Base-by-base conservation (phyloP, 1,284 basidiomycete genomes). In the Moniliella sp. region DNA sequence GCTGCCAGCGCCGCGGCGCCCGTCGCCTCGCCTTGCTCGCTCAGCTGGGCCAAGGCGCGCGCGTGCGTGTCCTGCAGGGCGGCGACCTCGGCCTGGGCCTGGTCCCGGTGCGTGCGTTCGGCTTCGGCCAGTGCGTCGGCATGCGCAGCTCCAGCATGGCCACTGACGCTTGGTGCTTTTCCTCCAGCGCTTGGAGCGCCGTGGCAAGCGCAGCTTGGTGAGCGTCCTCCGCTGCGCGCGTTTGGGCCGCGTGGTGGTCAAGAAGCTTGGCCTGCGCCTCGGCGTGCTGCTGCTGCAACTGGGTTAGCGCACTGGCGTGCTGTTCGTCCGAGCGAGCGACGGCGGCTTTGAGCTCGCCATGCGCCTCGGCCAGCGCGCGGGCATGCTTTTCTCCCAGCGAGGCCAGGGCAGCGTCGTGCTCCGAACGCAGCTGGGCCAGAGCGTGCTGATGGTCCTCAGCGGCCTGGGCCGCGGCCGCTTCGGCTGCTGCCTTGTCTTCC, bases 331-430 rank as follows among this genome's bases (percentile, higher is more conserved):
- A n/a, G 21, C 21, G 21, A 23, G 7, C 21, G 21, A 23, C n/a
- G 7, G 21, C 21, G 21, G 21, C 21, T n/a, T 23, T 23, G 21
- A 7, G 21, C 21, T 7, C 21, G 7, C 8, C 21, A 23, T 23
- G 7, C 8, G 21, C n/a, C 21, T 23, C 21, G 8, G 21, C 7
- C 21, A 23, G 21, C 21, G 21, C 21, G 8, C n/a, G 7, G 8
- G 7, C 21, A 23, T 23, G 21, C 36, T 36, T n/a, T 23, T 23
- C n/a, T 23, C 21, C 21, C n/a, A n/a, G 21, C 21, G 21, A 7
- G n/a, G 21, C 21, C 7, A 23, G 21, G 8, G 21, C 21, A 7
- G 7, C n/a, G 21, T 23, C 21, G 21, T 23, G 21, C 21, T 23
- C 8, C 8, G 7, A 7, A 7, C 21, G 21, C n/a, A 23, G n/a